Base-by-base conservation (phyloP, 169 alveolate species). In the Cryptosporidium viatorum region DNA sequence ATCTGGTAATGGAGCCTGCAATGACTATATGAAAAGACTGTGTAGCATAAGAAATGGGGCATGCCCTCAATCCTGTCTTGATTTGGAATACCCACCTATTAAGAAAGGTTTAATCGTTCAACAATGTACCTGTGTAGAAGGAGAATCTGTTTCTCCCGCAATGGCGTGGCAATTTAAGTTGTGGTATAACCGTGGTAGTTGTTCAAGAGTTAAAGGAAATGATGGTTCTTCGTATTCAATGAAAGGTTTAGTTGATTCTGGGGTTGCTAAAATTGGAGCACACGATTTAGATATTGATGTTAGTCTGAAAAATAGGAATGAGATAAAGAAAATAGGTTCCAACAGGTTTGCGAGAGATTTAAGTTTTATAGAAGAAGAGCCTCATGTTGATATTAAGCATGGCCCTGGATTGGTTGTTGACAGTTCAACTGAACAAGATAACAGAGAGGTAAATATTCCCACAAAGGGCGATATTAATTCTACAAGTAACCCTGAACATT, bases 31-130 rank as follows among this genome's bases (percentile, higher is more conserved):
- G 89, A 80, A 45, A 67, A 80, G 89, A 65, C 29, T 80, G n/a
- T 80, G 89, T 21, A 80, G 70, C 21, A 80, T 80, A 62, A 59
- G 89, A 62, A 80, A 80, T 62, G 89, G 89, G 16, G 89, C 89
- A 29, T 80, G 89, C 33, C 89, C 89, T 18, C 89, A 80, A 41
- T 18, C 58, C 7, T 80, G 89, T 23, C 51, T 80, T 43, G 89
- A 59, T 43, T 31, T 80, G 9, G 75, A 80, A 37, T 62, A 80
- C 59, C 80, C 68, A 14, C 35, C 89, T 12, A 80, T 80, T 21
- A 80, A 80, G 62, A 65, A 80, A 23, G 89, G 89, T 29, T 50
- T 80, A 48, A 80, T 80, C 37, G 89, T 80, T n/a, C 89, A 80
- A 35, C 89, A 80, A 35, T 80, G 89, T 18, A 80, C 89, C 18